Evolutionary conservation across 1,284 basidiomycete genomes (phyloP).

Genomic region (Trichosporon sp.): DNA sequence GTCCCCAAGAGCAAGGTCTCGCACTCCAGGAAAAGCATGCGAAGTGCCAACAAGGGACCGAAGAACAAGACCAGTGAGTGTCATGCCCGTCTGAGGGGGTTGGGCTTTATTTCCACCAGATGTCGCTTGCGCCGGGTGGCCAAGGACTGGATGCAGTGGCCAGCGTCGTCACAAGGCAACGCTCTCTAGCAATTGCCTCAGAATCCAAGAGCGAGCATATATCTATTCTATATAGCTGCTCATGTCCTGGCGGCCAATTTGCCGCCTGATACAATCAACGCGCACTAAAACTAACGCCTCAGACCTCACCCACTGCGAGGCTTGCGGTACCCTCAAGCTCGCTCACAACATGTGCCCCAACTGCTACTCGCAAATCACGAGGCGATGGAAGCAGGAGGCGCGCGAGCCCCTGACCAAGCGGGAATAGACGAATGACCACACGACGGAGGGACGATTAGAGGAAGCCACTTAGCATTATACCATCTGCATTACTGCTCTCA

Average conservation of each 20-base stretch:
- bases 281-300: not conserved
- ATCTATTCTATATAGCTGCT: too few relatives aligned
- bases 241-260: too few relatives aligned
- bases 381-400: slow-evolving; percentile 46
- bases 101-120: too few relatives aligned
- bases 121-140: not conserved
- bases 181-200: too few relatives aligned
- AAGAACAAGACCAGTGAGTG: slow-evolving; percentile 85
- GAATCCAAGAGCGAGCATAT: too few relatives aligned
- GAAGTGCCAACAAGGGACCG: slow-evolving; percentile 86
- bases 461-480: slow-evolving; percentile 10
- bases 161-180: too few relatives aligned
- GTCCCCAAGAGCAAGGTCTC: slow-evolving; percentile 94
- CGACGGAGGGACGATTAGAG: slow-evolving; percentile 16
- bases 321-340: slow-evolving; percentile 81
- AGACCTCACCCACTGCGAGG: slow-evolving; percentile 90
- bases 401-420: slow-evolving; percentile 3
- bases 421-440: not conserved
- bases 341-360: slow-evolving; percentile 80
- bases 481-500: slow-evolving; percentile 2
- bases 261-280: too few relatives aligned
- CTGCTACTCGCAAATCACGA: slow-evolving; percentile 73
- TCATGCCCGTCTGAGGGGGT: too few relatives aligned
- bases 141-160: too few relatives aligned
- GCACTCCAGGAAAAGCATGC: slow-evolving; percentile 92